Evolutionary conservation across 2,329 filamentous ascomycete species (phyloP).

Genomic region (Stagonosporopsis cucurbitacearum): DNA sequence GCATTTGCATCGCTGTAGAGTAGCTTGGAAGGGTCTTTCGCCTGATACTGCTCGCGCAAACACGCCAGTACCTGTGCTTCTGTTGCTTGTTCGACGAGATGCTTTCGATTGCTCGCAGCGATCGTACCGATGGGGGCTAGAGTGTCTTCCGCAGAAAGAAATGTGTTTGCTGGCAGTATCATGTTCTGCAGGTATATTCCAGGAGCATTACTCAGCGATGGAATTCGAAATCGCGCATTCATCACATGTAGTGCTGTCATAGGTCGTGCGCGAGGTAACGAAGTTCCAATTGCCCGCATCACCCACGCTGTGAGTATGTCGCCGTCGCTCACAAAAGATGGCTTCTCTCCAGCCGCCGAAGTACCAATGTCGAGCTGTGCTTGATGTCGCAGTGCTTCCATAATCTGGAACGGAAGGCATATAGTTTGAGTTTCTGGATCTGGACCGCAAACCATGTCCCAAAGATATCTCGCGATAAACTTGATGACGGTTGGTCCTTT

Average conservation of each 20-base stretch:
- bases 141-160: not conserved
- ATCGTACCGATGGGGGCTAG: not conserved
- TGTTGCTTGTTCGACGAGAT: not conserved
- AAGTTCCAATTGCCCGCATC: not conserved
- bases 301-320: not conserved
- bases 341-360: not conserved
- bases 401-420: not conserved
- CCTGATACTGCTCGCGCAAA: not conserved
- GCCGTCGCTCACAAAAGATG: not conserved
- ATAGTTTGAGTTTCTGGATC: not conserved
- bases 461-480: not conserved
- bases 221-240: conserved; percentile 47
- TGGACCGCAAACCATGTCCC: not conserved
- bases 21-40: not conserved
- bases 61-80: not conserved
- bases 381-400: conserved; percentile 23
- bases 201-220: conserved; percentile 22
- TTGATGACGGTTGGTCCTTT: not conserved
- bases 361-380: conserved; percentile 24
- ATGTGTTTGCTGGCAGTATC: not conserved
- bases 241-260: conserved; percentile 52
- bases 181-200: conserved; percentile 17
- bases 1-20: not conserved
- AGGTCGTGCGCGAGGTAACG: conserved; percentile 26
- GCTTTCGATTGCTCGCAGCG: not conserved